Evolutionary conservation across 2,329 filamentous ascomycete species (phyloP), one percentile per base, ranked within the genome.

Genomic region (Aspergillus sergii): DNA sequence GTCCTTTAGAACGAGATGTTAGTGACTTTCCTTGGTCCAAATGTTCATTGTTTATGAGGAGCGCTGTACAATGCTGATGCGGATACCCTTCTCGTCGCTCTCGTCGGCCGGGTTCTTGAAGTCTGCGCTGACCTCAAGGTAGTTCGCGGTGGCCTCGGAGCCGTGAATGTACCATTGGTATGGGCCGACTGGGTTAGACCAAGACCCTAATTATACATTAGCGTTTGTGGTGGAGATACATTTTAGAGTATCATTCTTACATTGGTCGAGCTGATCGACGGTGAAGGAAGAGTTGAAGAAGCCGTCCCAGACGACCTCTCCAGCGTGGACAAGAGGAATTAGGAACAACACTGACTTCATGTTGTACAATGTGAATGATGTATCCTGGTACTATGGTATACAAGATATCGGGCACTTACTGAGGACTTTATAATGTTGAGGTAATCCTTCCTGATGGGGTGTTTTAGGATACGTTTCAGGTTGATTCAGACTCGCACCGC

Each of bases 141-240:
- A 91, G 69, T 85, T 79, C 0, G 58, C 21, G 0, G 73, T 75
- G 0, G 78, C 58, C 10, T 82, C 84, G 6, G 80, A 79, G 41
- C 90, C 90, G 79, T 92, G 90, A 73, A 91, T 91, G 80, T 92
- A 92, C 82, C 90, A 92, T 76, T 92, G 89, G 78, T 90, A 92
- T 0, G 87, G 84, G 1, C 88, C 88, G 70, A 90, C 86, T 76
- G 89, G 85, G 75, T 87, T 90, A n/a, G 82, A 82, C 85, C 86
- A 91, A 4, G 85, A 88, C 88, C 88, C 79, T 81, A 59, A 16
- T 4, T 5, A 50, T 19, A 19, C 23, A 19, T 61, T 6, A 61
- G 21, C 19, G 19, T 12, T 6, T 10, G 9, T 1, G 14, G 16
- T 1, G n/a, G 2, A 28, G 4, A 8, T 11, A 2, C 10, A 9